These are phyloP conservation scores for Myxozyma udenii DNA, from an alignment of 805 yeast species.

Conservation along the genomic window DNA sequence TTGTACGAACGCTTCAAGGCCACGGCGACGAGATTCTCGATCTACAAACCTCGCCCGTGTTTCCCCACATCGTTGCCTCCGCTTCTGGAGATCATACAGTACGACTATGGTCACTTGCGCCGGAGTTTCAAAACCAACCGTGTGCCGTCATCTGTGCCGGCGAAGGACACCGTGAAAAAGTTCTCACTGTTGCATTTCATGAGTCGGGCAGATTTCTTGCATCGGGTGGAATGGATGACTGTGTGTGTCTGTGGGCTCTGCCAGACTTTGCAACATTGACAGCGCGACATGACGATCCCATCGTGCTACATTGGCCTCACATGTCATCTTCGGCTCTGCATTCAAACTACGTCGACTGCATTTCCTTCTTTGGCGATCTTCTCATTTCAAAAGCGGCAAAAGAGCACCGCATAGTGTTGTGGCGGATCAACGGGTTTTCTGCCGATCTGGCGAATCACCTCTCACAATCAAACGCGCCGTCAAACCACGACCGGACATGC, in stretches of 20 bases:
- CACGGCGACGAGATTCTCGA: constrained; percentile 29
- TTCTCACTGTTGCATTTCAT: constrained; percentile 21
- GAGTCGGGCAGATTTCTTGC: constrained; percentile 25
- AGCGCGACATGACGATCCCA: constrained; percentile 15
- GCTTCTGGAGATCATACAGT: constrained; percentile 83
- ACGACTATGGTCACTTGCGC: constrained; percentile 57
- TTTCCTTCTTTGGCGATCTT: constrained; percentile 25
- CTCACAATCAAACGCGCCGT: constrained; percentile 22
- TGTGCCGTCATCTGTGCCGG: constrained; percentile 28
- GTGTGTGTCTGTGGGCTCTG: constrained; percentile 22
- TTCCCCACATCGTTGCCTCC: constrained; percentile 52
- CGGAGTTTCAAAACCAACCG: constrained; percentile 11
- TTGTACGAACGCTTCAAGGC: constrained; percentile 19
- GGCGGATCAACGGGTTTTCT: constrained; percentile 23
- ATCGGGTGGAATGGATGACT: constrained; percentile 28
- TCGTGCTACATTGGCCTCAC: constrained; percentile 26
- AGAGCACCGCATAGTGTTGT: constrained; percentile 21
- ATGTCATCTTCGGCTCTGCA: constrained; percentile 17
- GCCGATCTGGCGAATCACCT: constrained; percentile 16
- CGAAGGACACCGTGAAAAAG: constrained; percentile 28
- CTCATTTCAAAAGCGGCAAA: constrained; percentile 25
- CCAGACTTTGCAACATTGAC: constrained; percentile 14
- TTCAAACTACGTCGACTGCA: constrained; percentile 25
- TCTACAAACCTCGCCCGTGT: constrained; percentile 16
- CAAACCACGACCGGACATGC: constrained; percentile 20